Evolutionary conservation across 1,284 basidiomycete species (phyloP).

Genomic region (Hypsizygus ulmarius): DNA sequence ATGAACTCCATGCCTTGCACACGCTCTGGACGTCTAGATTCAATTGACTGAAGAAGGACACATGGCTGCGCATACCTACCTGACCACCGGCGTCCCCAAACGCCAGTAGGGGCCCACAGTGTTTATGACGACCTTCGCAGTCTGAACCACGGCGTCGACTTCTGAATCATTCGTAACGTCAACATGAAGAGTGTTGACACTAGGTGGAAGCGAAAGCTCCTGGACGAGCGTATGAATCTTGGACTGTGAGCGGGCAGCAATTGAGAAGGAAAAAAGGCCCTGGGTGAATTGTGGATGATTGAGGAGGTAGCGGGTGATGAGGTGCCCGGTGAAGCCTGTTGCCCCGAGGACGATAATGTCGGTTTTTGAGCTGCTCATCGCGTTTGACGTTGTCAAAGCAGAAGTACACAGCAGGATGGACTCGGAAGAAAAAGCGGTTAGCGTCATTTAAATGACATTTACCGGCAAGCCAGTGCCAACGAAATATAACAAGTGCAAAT

Average conservation of each 20-base stretch:
- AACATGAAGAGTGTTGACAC: conserved; percentile 15
- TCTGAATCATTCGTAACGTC: conserved; percentile 24
- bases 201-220: conserved; percentile 19
- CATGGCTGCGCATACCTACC: conserved; percentile 30
- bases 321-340: conserved; percentile 68
- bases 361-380: conserved; percentile 19
- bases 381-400: not conserved
- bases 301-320: conserved; percentile 60
- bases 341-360: conserved; percentile 67
- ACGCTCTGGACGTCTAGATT: conserved; percentile 30
- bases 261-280: conserved; percentile 54
- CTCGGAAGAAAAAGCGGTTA: conserved; percentile 6
- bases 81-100: conserved; percentile 64
- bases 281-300: conserved; percentile 52
- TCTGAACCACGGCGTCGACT: conserved; percentile 52
- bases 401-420: not conserved
- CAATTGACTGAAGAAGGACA: not conserved
- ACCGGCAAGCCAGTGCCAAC: no score
- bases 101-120: conserved; percentile 64
- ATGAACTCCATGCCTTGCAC: conserved; percentile 40
- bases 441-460: not conserved
- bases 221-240: conserved; percentile 34
- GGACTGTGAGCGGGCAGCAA: conserved; percentile 57
- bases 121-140: conserved; percentile 62
- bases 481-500: not conserved